Base-by-base conservation (phyloP, 352 stramenopile genomes). In the Phytophthora litchii region DNA sequence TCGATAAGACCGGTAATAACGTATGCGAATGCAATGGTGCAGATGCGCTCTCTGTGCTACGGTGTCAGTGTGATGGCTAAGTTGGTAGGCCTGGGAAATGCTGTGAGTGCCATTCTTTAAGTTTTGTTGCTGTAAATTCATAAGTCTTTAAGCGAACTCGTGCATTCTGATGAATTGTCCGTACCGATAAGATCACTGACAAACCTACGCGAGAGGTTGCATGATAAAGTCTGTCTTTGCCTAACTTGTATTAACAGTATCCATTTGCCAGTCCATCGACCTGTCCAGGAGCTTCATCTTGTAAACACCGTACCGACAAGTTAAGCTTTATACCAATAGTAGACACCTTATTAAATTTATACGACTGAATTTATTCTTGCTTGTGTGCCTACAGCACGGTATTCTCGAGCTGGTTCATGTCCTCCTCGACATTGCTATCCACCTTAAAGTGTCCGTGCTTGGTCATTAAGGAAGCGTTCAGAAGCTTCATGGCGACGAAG, bases 361-460 rank as follows among this genome's bases (percentile, higher is more conserved):
- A n/a, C 25, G 25, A 3, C 3, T 31, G 25, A 31, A 31, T 31
- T 8, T 31, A 34, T 50, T 38, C 14, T 51, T 52, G 41, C 27
- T 48, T 62, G 29, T 17, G 17, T 29, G 20, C 16, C 58, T 52
- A 62, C 12, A 80, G 25, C 17, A 69, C 61, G 5, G 54, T 65
- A 36, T 83, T 80, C 31, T 72, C 49, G 21, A 87, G 51, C 27
- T 64, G 32, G 44, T 84, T 64, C 27, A 48, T 61, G 45, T 83
- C 72, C 36, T 87, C 77, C 36, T 69, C 44, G 35, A 85, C 72
- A 3, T 21, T 46, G 13, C 57, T 70, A 27, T 83, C 67, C 17
- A 86, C 8, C 47, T 77, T 71, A 42, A 78, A 64, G 46, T 87
- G 79, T 16, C 79, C 78, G 47, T 86, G 68, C 44, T 85, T 88